A percentile compares a stretch with the other conserved stretches of the same genome.
Conservation (phyloP, 257 asterid species). For the Solanum tarapatanum region DNA sequence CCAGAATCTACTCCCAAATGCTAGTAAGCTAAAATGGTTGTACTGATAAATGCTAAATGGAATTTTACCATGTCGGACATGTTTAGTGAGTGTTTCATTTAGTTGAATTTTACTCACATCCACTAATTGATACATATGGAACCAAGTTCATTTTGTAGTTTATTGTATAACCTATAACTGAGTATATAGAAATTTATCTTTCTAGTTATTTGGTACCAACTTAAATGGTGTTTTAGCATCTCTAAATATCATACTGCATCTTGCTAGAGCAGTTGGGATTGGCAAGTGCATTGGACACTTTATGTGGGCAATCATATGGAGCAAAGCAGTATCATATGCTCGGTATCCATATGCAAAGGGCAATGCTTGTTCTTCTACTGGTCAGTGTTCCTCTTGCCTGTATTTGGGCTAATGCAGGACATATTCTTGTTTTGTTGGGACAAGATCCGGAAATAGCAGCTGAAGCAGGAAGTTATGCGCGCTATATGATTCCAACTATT, state of each 20-base stretch:
- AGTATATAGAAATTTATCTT: too few species aligned
- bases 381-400: neutral
- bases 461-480: neutral
- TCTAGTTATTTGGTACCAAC: too few species aligned
- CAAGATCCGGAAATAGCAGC: neutral
- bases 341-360: neutral
- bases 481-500: neutral
- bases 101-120: too few species aligned
- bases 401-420: neutral
- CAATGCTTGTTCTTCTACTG: neutral
- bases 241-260: too few species aligned
- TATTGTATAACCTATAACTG: too few species aligned
- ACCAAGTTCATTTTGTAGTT: too few species aligned
- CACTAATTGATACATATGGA: too few species aligned
- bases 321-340: neutral
- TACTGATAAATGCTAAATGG: neutral
- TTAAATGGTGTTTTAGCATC: too few species aligned
- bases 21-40: neutral
- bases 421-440: neutral
- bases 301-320: neutral
- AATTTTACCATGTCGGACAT: neutral
- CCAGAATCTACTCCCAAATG: neutral
- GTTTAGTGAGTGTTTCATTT: neutral
- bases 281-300: neutral
- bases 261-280: neutral